Evolutionary conservation across 2,329 filamentous ascomycete genomes (phyloP).

Genomic region (Nemania sp.): DNA sequence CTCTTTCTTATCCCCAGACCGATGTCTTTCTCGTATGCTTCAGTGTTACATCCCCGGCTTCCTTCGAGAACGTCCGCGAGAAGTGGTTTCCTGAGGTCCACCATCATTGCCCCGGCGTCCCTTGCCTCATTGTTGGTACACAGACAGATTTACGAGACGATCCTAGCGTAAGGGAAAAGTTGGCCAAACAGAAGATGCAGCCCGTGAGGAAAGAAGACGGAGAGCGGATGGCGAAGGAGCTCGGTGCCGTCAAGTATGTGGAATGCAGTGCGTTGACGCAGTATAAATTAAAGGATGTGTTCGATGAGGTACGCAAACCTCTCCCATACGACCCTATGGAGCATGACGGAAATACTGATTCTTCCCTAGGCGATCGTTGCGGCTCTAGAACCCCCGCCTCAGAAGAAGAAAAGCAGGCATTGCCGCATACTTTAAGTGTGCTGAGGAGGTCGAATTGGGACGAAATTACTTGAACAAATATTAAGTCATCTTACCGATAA

Average conservation of each 20-base stretch:
- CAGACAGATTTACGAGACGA: slow-evolving; percentile 97
- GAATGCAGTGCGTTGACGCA: slow-evolving; percentile 98
- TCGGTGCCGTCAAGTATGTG: slow-evolving; percentile 98
- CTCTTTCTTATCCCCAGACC: slow-evolving; percentile 96
- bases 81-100: slow-evolving; percentile 99
- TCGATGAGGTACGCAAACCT: slow-evolving; percentile 83
- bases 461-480: slow-evolving; percentile 21
- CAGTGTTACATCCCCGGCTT: slow-evolving; percentile 95
- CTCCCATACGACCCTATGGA: neutral
- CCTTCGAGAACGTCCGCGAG: slow-evolving; percentile 98
- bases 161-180: slow-evolving; percentile 85
- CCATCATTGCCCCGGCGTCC: slow-evolving; percentile 97
- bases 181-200: slow-evolving; percentile 94
- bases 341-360: slow-evolving; percentile 38
- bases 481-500: slow-evolving; percentile 14
- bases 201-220: slow-evolving; percentile 94
- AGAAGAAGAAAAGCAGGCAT: slow-evolving; percentile 80
- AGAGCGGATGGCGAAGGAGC: slow-evolving; percentile 94
- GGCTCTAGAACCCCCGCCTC: slow-evolving; percentile 86
- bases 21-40: slow-evolving; percentile 99
- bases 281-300: slow-evolving; percentile 98
- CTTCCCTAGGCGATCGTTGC: slow-evolving; percentile 86
- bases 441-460: slow-evolving; percentile 14
- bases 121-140: slow-evolving; percentile 96
- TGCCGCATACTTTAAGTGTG: slow-evolving; percentile 74